These are phyloP conservation scores for Aspergillus sclerotiicarbonarius DNA, from an alignment of 495 filamentous ascomycete species.

Conservation along the genomic window DNA sequence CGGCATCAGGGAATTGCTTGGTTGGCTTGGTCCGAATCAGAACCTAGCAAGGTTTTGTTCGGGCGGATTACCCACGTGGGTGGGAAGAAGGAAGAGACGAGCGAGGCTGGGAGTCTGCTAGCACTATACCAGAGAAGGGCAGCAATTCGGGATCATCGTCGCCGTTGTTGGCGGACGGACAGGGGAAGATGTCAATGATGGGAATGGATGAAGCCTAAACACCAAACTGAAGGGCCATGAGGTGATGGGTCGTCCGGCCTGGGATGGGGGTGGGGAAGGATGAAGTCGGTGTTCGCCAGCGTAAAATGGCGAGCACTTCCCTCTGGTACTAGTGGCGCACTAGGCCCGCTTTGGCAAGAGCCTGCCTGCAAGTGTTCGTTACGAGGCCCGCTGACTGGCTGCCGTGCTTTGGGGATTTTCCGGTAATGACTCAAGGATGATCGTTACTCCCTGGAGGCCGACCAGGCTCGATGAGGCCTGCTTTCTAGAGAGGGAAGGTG, in stretches of 20 bases:
- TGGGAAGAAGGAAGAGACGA: background rate
- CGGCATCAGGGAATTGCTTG: conserved; percentile 21
- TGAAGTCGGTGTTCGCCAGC: background rate
- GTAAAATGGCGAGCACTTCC: background rate
- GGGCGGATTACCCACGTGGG: conserved; percentile 20
- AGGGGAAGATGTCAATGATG: too few relatives aligned
- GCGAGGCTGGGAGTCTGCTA: background rate
- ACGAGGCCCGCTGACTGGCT: conserved; percentile 12
- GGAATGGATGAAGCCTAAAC: too few relatives aligned
- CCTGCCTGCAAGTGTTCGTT: conserved; percentile 11
- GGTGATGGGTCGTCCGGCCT: background rate
- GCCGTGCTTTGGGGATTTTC: conserved; percentile 10
- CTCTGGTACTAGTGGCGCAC: conserved; percentile 7
- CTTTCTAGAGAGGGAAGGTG: conserved; percentile 15
- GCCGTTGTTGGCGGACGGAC: too few relatives aligned
- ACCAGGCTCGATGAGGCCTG: conserved; percentile 1
- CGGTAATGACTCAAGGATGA: conserved; percentile 19
- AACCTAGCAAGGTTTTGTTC: conserved; percentile 13
- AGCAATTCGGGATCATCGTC: too few relatives aligned
- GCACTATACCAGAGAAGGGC: background rate
- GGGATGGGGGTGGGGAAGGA: conserved; percentile 9
- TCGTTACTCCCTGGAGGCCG: conserved; percentile 15
- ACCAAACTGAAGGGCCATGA: too few relatives aligned
- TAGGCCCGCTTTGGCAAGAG: conserved; percentile 13
- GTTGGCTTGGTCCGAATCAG: conserved; percentile 16